Evolutionary conservation across 371 early-diverging fungal species (phyloP).

Genomic region (Thermomucor indicae-seudaticae): DNA sequence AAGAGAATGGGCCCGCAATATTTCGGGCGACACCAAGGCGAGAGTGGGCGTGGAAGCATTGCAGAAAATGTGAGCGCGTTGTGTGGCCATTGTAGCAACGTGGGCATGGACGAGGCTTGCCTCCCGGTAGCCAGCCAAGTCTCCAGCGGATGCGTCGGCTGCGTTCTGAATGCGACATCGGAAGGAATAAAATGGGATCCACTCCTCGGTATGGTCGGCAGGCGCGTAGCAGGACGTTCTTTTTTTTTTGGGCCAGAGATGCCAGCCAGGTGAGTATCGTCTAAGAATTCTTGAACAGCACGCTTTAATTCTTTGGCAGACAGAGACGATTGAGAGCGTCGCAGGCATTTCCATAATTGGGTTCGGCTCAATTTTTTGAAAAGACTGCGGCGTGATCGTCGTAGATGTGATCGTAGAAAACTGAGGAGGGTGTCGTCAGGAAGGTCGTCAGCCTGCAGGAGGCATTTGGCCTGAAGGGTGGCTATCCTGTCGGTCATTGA

Average conservation of each 20-base stretch:
- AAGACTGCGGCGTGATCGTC: not conserved
- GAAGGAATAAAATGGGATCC: slow-evolving; percentile 3
- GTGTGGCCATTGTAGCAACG: no score
- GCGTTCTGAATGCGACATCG: not conserved
- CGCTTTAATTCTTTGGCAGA: no score
- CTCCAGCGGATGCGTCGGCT: slow-evolving; percentile 1
- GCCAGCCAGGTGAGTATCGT: no score
- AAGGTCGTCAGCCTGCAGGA: not conserved
- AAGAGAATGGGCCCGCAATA: no score
- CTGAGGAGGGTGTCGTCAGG: slow-evolving; percentile 7
- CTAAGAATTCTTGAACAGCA: no score
- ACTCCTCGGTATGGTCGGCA: no score
- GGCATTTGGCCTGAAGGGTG: slow-evolving; percentile 5
- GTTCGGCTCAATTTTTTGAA: not conserved
- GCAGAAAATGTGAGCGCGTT: no score
- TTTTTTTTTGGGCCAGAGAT: not conserved
- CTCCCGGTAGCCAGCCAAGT: not conserved
- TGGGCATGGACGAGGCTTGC: no score
- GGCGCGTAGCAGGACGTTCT: not conserved
- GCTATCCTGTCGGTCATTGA: slow-evolving; percentile 1
- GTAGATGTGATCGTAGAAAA: no score
- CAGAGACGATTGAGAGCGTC: no score
- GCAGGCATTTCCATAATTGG: not conserved
- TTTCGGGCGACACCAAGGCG: no score
- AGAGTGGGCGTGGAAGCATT: no score